Evolutionary conservation across 2,329 filamentous ascomycete genomes (phyloP).

Genomic region (Arthrobotrys megalospora): DNA sequence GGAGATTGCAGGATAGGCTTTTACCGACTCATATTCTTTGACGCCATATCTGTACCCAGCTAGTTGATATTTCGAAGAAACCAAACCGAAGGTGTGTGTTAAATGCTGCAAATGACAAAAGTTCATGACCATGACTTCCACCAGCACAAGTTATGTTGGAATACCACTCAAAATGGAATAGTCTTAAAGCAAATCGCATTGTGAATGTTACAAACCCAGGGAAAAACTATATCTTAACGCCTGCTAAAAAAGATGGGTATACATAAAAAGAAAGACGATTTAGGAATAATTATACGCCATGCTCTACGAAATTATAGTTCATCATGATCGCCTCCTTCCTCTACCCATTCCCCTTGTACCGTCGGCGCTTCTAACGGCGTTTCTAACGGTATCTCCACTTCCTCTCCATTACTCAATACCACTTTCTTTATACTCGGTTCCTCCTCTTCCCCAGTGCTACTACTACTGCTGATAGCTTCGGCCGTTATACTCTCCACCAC

Average conservation of each 20-base stretch:
- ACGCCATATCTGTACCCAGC: background rate
- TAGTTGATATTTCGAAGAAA: background rate
- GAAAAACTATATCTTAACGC: conserved; percentile 4
- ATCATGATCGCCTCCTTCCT: conserved; percentile 49
- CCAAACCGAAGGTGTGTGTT: background rate
- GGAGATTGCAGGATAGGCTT: background rate
- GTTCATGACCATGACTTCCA: conserved; percentile 1
- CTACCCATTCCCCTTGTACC: conserved; percentile 18
- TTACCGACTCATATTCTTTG: too few relatives aligned
- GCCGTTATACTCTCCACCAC: conserved; percentile 73
- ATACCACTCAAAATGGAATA: too few relatives aligned
- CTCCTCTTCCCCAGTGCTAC: conserved; percentile 8
- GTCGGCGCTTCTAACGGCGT: background rate
- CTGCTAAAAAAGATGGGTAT: conserved; percentile 27
- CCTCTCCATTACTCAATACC: conserved; percentile 55
- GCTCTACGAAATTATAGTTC: conserved; percentile 53
- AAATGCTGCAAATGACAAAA: conserved; percentile 18
- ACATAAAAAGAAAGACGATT: background rate
- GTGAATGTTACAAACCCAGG: too few relatives aligned
- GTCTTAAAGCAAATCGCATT: too few relatives aligned
- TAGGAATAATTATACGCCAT: background rate
- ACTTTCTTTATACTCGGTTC: conserved; percentile 40
- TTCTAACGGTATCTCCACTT: conserved; percentile 65
- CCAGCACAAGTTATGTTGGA: too few relatives aligned
- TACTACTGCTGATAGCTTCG: conserved; percentile 65